Base-by-base conservation (phyloP, 371 early-diverging fungal genomes). In the Rhizopus arrhizus region DNA sequence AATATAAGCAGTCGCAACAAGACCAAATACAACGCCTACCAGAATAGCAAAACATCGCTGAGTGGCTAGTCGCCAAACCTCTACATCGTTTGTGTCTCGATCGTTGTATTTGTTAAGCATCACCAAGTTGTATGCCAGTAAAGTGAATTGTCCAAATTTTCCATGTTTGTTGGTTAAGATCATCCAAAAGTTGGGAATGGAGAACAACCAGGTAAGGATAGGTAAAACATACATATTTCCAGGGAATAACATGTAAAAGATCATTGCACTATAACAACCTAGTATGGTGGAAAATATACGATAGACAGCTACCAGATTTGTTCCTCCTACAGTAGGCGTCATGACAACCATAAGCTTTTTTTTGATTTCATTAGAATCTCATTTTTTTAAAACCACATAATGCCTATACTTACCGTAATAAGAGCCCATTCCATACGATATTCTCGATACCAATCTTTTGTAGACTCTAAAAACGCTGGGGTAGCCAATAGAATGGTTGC, bases 271-370 rank as follows among this genome's bases (percentile, higher is more conserved):
- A 33, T 75, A 77, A 9, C 88, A 89, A 9, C 92, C 93, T 0
- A 84, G 65, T 9, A 88, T 62, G 1, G 93, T 94, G 9, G 93
- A 90, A 15, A 89, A 75, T 3, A 91, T 77, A 29, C 93, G 88
- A 67, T 90, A 90, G 5, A 91, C 58, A 31, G 89, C 89, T 6
- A 88, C 83, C 0, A 87, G 50, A 51, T 89, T 89, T 0, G 93
- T 87, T 3, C 90, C 91, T n/a, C 95, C 95, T 0, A 91, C 90
- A 0, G 93, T 92, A 8, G 93, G 93, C 2, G 89, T 89, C 91
- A 94, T 90, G n/a, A 93, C 88, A 3, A 91, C 90, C 62, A 89
- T 80, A 31, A 85, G 66, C 72, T 81, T 22, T 40, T 46, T 22
- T 22, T 22, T 22, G 0, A 22, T 22, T 22, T 22, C 22, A 22